Conservation (phyloP, 2,329 filamentous ascomycete genomes). For the Alternaria alternata region DNA sequence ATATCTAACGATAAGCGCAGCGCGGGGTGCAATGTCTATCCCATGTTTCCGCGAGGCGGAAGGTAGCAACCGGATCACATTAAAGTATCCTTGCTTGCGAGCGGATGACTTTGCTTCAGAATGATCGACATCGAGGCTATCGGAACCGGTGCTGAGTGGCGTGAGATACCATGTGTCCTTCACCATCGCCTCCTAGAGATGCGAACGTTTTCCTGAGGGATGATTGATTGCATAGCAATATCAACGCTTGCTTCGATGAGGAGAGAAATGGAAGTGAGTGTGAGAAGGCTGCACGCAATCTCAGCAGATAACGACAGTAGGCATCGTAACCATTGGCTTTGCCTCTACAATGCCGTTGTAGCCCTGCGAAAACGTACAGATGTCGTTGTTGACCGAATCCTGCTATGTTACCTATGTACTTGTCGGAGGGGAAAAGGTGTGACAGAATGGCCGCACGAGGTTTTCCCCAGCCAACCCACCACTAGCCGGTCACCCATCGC, state of each 20-base stretch:
- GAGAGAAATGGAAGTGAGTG: not conserved
- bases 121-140: no score
- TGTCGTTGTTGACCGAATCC: not conserved
- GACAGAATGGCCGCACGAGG: no score
- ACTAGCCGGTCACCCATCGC: not conserved
- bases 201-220: not conserved
- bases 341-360: not conserved
- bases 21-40: no score
- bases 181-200: no score
- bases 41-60: fast-evolving
- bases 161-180: fast-evolving
- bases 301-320: not conserved
- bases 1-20: no score
- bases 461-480: not conserved
- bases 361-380: not conserved
- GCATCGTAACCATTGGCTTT: not conserved
- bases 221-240: no score
- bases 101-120: no score
- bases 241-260: not conserved
- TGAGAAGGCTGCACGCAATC: not conserved
- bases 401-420: no score
- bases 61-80: no score
- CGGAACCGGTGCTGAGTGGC: no score
- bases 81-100: no score
- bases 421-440: not conserved